Conservation (phyloP, 495 filamentous ascomycete species). For the Daldinia decipiens region DNA sequence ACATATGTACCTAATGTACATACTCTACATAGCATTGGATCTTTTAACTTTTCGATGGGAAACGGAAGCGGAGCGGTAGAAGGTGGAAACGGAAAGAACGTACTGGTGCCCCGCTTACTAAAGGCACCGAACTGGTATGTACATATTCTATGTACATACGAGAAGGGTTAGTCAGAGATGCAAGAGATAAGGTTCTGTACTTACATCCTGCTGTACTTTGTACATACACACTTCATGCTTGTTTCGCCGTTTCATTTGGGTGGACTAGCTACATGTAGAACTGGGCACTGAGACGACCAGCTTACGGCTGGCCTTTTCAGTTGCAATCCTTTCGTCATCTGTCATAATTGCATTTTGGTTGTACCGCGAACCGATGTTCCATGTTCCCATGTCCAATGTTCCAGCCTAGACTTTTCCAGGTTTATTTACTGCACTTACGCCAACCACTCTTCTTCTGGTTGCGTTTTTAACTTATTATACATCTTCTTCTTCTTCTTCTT, state of each 20-base stretch:
- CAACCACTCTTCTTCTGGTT: slow-evolving; percentile 22
- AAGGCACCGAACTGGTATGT: background rate
- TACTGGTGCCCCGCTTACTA: slow-evolving; percentile 4
- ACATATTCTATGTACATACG: background rate
- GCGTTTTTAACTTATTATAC: slow-evolving; percentile 14
- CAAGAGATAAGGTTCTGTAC: background rate
- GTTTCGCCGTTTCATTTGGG: slow-evolving; percentile 33
- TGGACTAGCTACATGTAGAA: slow-evolving; percentile 29
- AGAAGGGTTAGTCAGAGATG: background rate
- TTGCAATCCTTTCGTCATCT: slow-evolving; percentile 35
- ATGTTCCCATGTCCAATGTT: background rate
- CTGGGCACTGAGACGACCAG: background rate
- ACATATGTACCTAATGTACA: no score
- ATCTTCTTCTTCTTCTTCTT: background rate
- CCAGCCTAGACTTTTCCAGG: slow-evolving; percentile 12
- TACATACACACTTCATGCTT: background rate
- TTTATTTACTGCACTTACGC: slow-evolving; percentile 20
- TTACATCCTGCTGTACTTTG: no score
- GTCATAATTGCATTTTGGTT: slow-evolving; percentile 30
- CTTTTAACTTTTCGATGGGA: background rate
- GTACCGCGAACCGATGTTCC: background rate
- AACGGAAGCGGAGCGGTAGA: slow-evolving; percentile 29
- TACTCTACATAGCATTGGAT: background rate
- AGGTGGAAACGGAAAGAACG: slow-evolving; percentile 19
- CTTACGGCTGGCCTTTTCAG: slow-evolving; percentile 3